Percentiles rank a stretch among this genome's conserved stretches.
Conservation (phyloP, 1,284 basidiomycete species). For the Apiotrichum montevideense region DNA sequence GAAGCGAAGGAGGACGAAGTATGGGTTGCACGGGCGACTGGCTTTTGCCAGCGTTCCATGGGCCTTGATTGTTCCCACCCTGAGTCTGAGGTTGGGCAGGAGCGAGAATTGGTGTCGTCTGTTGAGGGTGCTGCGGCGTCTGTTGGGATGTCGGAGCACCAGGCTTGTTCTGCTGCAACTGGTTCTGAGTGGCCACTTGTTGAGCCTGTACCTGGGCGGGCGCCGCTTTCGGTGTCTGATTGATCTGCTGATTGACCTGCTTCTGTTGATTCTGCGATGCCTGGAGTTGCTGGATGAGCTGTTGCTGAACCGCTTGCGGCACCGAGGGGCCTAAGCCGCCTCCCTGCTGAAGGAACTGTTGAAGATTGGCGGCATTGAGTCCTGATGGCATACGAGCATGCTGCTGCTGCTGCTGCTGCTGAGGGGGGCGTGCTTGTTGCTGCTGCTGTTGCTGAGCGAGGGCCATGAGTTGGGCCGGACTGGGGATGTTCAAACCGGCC, state of each 20-base stretch:
- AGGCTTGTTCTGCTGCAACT: conserved; percentile 2
- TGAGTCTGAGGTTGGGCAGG: neutral
- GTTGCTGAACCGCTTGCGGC: conserved; percentile 11
- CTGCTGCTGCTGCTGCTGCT: conserved; percentile 4
- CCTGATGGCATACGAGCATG: conserved; percentile 1
- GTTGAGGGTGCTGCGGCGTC: conserved; percentile 6
- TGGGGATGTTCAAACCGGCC: conserved; percentile 6
- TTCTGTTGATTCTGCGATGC: conserved; percentile 1
- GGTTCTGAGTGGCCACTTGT: conserved; percentile 2
- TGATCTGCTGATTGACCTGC: conserved; percentile 1
- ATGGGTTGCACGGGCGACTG: neutral
- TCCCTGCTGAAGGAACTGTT: conserved; percentile 11
- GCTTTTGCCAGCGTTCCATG: neutral
- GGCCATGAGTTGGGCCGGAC: neutral
- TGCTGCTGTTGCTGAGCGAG: neutral
- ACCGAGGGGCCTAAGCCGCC: conserved; percentile 1
- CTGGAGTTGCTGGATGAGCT: conserved; percentile 9
- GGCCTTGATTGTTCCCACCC: neutral
- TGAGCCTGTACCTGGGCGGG: neutral
- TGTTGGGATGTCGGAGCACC: neutral
- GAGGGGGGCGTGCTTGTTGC: neutral
- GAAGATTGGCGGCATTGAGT: conserved; percentile 7
- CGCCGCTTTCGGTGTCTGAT: neutral
- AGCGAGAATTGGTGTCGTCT: conserved; percentile 9
- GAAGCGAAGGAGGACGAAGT: conserved; percentile 4